Conservation (phyloP, 2,329 filamentous ascomycete species). For the Xylaria sp. region DNA sequence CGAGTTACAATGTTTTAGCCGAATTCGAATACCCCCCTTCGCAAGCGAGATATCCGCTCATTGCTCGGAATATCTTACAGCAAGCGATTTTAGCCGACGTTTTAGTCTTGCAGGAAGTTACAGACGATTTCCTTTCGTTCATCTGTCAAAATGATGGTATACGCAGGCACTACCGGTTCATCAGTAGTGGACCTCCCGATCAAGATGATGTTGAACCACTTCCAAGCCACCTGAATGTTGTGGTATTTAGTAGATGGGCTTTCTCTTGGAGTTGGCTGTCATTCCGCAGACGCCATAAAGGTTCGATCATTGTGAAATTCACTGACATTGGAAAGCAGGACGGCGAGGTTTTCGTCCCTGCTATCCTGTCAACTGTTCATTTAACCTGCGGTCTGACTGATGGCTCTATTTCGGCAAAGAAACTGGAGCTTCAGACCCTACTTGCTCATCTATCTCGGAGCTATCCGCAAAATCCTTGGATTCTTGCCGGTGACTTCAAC, state of each 20-base stretch:
- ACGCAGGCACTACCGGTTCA: slow-evolving; percentile 61
- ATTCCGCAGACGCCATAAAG: slow-evolving; percentile 67
- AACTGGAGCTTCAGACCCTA: slow-evolving; percentile 63
- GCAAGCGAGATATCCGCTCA: slow-evolving; percentile 53
- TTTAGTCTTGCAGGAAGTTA: slow-evolving; percentile 70
- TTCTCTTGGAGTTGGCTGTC: slow-evolving; percentile 67
- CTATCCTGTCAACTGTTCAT: slow-evolving; percentile 68
- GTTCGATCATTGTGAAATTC: slow-evolving; percentile 61
- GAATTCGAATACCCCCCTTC: slow-evolving; percentile 61
- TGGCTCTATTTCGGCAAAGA: slow-evolving; percentile 66
- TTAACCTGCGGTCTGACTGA: slow-evolving; percentile 70
- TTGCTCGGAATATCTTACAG: slow-evolving; percentile 58
- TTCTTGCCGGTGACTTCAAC: slow-evolving; percentile 74
- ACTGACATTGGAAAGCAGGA: slow-evolving; percentile 46
- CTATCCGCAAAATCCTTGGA: slow-evolving; percentile 59
- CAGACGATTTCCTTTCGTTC: slow-evolving; percentile 68
- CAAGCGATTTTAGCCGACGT: slow-evolving; percentile 57
- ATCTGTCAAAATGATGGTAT: slow-evolving; percentile 61
- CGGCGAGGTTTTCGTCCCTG: slow-evolving; percentile 48
- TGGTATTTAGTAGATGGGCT: slow-evolving; percentile 65
- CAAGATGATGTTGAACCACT: slow-evolving; percentile 64
- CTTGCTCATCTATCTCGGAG: slow-evolving; percentile 56
- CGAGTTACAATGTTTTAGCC: slow-evolving; percentile 64
- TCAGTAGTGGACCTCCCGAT: slow-evolving; percentile 66
- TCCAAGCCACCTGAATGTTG: slow-evolving; percentile 68